Conservation (phyloP, 108 stramenopile species). For the Craspedostauros australis region DNA sequence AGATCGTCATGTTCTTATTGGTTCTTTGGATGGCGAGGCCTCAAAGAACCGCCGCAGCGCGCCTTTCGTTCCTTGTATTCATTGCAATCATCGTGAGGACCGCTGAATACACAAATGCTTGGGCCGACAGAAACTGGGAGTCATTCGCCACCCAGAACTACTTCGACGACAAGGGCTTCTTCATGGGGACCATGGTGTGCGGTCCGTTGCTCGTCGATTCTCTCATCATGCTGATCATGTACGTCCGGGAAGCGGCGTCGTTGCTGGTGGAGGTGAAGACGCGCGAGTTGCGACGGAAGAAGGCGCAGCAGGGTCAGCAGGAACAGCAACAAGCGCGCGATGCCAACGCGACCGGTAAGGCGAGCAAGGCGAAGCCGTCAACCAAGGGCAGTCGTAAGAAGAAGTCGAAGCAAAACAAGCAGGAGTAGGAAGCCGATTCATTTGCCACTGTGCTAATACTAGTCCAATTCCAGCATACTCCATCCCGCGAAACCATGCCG, state of each 20-base stretch:
- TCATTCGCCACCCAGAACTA: constrained; percentile 84
- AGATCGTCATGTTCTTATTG: constrained; percentile 50
- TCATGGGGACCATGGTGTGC: constrained; percentile 75
- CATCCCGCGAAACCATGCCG: too few species aligned
- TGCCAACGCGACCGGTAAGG: too few species aligned
- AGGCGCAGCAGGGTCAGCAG: constrained; percentile 14
- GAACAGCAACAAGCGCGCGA: too few species aligned
- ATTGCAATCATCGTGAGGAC: constrained; percentile 55
- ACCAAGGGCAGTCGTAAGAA: constrained; percentile 1
- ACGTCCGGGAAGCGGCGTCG: constrained; percentile 60
- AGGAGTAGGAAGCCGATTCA: not conserved
- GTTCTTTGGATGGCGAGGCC: constrained; percentile 29
- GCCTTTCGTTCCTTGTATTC: constrained; percentile 56
- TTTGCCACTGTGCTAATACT: not conserved
- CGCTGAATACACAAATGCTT: constrained; percentile 63
- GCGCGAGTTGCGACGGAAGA: constrained; percentile 47
- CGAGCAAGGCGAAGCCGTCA: constrained; percentile 5
- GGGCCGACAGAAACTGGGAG: constrained; percentile 55
- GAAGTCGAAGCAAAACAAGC: not conserved
- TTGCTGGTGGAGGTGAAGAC: constrained; percentile 68
- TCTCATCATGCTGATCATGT: constrained; percentile 64
- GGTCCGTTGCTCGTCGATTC: constrained; percentile 71
- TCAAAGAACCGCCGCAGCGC: constrained; percentile 29
- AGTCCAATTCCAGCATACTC: not conserved
- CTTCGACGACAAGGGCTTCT: constrained; percentile 82